Conservation (phyloP, 2,329 filamentous ascomycete genomes). For the Claviceps paspali region DNA sequence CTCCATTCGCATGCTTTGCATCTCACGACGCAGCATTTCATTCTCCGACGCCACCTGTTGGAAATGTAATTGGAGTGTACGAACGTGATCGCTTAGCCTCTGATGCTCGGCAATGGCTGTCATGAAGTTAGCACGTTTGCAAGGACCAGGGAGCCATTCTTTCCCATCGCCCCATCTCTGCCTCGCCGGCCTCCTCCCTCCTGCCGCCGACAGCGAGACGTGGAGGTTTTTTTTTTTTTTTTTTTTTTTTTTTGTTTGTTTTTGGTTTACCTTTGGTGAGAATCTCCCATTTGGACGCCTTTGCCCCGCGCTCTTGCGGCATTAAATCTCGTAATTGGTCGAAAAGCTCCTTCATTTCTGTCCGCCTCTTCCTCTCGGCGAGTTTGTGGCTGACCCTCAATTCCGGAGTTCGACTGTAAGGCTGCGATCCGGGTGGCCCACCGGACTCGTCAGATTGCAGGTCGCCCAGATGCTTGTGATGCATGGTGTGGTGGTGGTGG, state of each 20-base stretch:
- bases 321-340: constrained; percentile 65
- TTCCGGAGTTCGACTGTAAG: constrained; percentile 72
- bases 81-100: constrained; percentile 34
- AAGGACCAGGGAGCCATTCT: no score
- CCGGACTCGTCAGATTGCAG: constrained; percentile 43
- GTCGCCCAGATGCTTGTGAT: constrained; percentile 56
- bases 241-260: no score
- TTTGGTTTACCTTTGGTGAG: constrained; percentile 69
- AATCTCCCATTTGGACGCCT: constrained; percentile 84
- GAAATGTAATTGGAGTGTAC: constrained; percentile 29
- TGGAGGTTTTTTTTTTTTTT: no score
- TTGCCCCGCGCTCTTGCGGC: constrained; percentile 66
- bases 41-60: constrained; percentile 26
- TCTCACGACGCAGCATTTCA: constrained; percentile 33
- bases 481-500: constrained; percentile 64
- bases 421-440: constrained; percentile 44
- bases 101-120: constrained; percentile 48
- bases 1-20: constrained; percentile 30
- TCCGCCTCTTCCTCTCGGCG: constrained; percentile 67
- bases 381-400: constrained; percentile 73
- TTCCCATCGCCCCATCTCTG: background rate
- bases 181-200: background rate
- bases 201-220: no score
- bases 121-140: background rate
- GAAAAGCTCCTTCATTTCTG: constrained; percentile 80